Conservation (phyloP, 176 grass and related monocot genomes). For the Tuctoria greenei region DNA sequence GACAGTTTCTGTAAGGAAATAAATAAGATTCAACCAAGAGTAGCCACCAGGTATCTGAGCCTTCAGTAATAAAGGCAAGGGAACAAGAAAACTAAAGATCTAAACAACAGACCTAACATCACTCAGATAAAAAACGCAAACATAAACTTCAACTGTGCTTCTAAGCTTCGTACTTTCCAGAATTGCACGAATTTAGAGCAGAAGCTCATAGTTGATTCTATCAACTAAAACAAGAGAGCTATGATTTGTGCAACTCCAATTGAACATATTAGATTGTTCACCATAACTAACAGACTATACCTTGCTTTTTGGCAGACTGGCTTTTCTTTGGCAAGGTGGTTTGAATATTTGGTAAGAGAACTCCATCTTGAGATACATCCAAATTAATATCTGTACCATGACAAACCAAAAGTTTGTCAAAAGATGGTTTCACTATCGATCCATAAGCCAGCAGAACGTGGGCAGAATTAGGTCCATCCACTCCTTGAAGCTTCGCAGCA, state of each 20-base stretch:
- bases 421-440: constrained; percentile 83
- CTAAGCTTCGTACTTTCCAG: not conserved
- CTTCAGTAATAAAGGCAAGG: constrained; percentile 17
- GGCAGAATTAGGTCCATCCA: constrained; percentile 56
- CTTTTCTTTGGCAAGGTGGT: constrained; percentile 44
- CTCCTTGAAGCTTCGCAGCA: constrained; percentile 71
- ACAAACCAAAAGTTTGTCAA: constrained; percentile 70
- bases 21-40: constrained; percentile 38
- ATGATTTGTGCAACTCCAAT: not conserved
- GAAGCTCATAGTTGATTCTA: not conserved
- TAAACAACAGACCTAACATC: not conserved
- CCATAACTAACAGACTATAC: constrained; percentile 35
- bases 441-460: constrained; percentile 81
- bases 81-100: constrained; percentile 19
- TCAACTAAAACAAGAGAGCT: not conserved
- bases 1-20: constrained; percentile 49
- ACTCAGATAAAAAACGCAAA: not conserved
- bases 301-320: constrained; percentile 58
- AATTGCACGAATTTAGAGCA: not conserved
- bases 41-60: not conserved
- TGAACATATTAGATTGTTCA: not conserved
- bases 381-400: constrained; percentile 73
- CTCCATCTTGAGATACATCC: constrained; percentile 59
- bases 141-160: not conserved
- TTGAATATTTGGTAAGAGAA: constrained; percentile 66